Percentiles rank a stretch among this genome's conserved stretches.
These are phyloP conservation scores for Alternaria infectoria DNA, from an alignment of 2,329 filamentous ascomycete genomes.

Conservation along the genomic window DNA sequence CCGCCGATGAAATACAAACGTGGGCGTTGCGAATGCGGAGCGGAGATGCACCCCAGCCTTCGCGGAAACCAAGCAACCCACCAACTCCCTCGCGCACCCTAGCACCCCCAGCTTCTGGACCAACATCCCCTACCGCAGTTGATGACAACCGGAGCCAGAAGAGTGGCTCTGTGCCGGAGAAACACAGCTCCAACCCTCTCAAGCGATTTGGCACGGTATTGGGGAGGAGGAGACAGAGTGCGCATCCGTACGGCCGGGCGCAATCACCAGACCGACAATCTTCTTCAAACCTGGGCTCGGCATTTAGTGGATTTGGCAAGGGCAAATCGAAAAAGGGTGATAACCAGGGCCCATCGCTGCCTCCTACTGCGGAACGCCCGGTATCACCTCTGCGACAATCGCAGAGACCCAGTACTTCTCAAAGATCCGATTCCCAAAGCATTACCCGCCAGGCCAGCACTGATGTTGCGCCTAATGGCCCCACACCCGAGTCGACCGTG, in stretches of 20 bases:
- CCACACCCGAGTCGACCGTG: constrained; percentile 25
- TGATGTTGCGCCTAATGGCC: constrained; percentile 42
- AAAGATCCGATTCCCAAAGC: constrained; percentile 43
- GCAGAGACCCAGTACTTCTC: constrained; percentile 35
- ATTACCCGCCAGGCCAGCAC: constrained; percentile 33
- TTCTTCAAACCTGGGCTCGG: constrained; percentile 60
- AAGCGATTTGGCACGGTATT: constrained; percentile 52
- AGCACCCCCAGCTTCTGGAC: constrained; percentile 38
- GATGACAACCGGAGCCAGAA: constrained; percentile 64
- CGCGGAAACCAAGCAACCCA: constrained; percentile 42
- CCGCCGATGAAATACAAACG: constrained; percentile 81
- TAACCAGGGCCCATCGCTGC: constrained; percentile 48
- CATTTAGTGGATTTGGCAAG: constrained; percentile 68
- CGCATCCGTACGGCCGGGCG: constrained; percentile 48
- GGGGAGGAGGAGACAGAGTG: constrained; percentile 46
- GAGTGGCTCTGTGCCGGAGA: constrained; percentile 54
- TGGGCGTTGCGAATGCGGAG: constrained; percentile 61
- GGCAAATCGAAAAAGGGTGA: constrained; percentile 69
- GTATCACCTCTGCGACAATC: constrained; percentile 42
- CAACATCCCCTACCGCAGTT: constrained; percentile 42
- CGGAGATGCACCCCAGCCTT: constrained; percentile 43
- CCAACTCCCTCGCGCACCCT: constrained; percentile 43
- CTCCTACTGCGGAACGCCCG: constrained; percentile 38
- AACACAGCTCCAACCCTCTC: constrained; percentile 46
- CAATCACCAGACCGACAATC: constrained; percentile 60